Base-by-base conservation (phyloP, 305 asterid genomes). In the Ilex paraguariensis region DNA sequence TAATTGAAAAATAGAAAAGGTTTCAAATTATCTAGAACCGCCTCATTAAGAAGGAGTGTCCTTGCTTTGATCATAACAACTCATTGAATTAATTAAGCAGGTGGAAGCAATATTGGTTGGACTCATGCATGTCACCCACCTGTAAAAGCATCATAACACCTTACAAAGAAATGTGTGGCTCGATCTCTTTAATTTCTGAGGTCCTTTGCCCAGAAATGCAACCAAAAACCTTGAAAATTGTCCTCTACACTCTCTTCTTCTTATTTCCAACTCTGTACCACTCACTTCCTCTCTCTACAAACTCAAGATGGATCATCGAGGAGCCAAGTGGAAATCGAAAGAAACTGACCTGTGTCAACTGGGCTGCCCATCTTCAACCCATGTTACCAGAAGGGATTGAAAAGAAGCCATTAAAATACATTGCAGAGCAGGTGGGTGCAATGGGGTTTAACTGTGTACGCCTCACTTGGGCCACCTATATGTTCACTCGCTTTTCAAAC, bases 401-500 rank as follows among this genome's bases (percentile, higher is more conserved):
- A 13, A 70, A 70, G 61, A 36, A 44, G 52, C 66, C 75, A 13
- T 3, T 70, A 11, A 0, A 39, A 1, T 4, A 45, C 1, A 59
- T 64, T 52, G 54, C 39, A 0, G 11, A 14, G 15, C 51, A 64
- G 0, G 17, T 70, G 16, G 31, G 58, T 28, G 60, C 49, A 7
- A 60, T 55, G 31, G 91, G 91, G 8, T 84, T 84, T 62, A 82
- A 86, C 53, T 86, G 95, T 48, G 85, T 82, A 54, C 61, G 87
- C 15, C 73, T 84, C 66, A 87, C 89, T 4, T 84, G 84, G 84
- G 61, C 91, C 17, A 77, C 85, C 0, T 72, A 54, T 31, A 82
- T 82, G 93, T 85, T 72, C 81, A 82, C 89, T 12, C 59, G 66
- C 7, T 79, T 72, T 33, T 52, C 78, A 15, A 60, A 17, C 63